phyloP scores from a whole-genome alignment of 176 grass and related monocot species.

The Areca catechu region DNA sequence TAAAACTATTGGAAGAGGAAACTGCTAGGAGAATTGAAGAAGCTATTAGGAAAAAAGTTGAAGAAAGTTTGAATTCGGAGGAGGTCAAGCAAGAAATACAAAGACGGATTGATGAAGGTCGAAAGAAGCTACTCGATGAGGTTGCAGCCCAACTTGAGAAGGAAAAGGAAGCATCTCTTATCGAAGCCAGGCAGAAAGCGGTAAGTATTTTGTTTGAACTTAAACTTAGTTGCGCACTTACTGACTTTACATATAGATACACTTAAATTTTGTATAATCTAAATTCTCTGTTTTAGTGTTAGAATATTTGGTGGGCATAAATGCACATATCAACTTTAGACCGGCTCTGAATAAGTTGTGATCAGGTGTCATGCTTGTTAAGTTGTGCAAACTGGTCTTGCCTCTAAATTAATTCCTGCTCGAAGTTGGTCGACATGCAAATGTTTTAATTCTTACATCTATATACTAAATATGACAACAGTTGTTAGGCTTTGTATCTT shows the following conservation, averaged over 20 bases:
- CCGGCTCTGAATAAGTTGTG: background rate
- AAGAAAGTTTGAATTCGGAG: constrained; percentile 78
- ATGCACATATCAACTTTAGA: background rate
- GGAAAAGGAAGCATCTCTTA: constrained; percentile 72
- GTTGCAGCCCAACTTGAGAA: constrained; percentile 70
- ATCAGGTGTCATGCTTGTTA: too few species aligned
- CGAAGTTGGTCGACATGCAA: too few species aligned
- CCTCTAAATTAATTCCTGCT: too few species aligned
- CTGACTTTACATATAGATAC: too few species aligned
- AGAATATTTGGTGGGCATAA: background rate
- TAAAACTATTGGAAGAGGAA: constrained; percentile 89
- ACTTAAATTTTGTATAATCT: too few species aligned
- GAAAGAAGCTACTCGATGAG: constrained; percentile 68
- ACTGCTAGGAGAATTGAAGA: constrained; percentile 90
- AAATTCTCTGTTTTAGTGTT: constrained; percentile 4
- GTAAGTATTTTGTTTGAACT: constrained; percentile 26
- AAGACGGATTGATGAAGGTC: constrained; percentile 71
- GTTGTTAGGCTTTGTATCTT: too few species aligned
- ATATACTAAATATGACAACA: too few species aligned
- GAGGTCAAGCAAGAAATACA: constrained; percentile 95
- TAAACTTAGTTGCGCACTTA: too few species aligned
- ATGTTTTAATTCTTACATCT: too few species aligned
- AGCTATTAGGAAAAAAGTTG: constrained; percentile 82
- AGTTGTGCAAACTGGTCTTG: too few species aligned
- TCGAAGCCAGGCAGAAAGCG: constrained; percentile 60